These are phyloP conservation scores for Ceratobasidium sp. DNA, from an alignment of 1,284 basidiomycete genomes.

Conservation along the genomic window DNA sequence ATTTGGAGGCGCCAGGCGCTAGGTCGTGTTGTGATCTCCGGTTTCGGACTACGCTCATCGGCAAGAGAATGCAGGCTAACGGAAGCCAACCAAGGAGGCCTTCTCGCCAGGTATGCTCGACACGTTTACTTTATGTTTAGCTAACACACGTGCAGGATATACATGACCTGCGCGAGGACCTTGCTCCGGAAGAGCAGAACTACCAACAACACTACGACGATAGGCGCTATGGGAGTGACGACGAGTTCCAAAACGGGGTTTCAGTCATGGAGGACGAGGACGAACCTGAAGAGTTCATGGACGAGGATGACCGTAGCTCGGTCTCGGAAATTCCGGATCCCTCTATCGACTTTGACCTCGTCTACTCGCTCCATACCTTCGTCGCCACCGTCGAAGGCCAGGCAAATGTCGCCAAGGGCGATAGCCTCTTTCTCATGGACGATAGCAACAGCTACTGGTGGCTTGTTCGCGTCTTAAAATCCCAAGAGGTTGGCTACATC, in stretches of 20 bases:
- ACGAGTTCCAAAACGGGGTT: slow-evolving; percentile 24
- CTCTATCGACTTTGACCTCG: slow-evolving; percentile 88
- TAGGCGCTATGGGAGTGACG: slow-evolving; percentile 40
- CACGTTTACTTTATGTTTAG: not conserved
- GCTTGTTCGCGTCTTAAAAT: slow-evolving; percentile 95
- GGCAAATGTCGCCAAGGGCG: slow-evolving; percentile 95
- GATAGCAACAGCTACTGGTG: slow-evolving; percentile 99
- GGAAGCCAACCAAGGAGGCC: slow-evolving; percentile 21
- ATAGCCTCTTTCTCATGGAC: slow-evolving; percentile 91
- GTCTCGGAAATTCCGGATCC: slow-evolving; percentile 87
- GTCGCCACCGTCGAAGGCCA: slow-evolving; percentile 96
- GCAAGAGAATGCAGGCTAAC: slow-evolving; percentile 22
- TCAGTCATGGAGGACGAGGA: slow-evolving; percentile 43
- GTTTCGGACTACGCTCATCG: slow-evolving; percentile 29
- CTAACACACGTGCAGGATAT: slow-evolving; percentile 16
- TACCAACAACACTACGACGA: slow-evolving; percentile 36
- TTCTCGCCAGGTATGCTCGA: slow-evolving; percentile 20
- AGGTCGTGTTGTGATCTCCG: slow-evolving; percentile 30
- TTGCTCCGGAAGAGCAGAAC: slow-evolving; percentile 23
- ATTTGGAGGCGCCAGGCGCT: slow-evolving; percentile 5
- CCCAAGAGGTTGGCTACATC: slow-evolving; percentile 99
- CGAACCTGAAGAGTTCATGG: slow-evolving; percentile 40
- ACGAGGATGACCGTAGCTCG: slow-evolving; percentile 58
- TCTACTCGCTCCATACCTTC: slow-evolving; percentile 90
- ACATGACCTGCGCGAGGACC: slow-evolving; percentile 19